A percentile compares a stretch with the other conserved stretches of the same genome.
Evolutionary conservation across 306 rosid genomes (phyloP).

Genomic region (Ormosia emarginata): DNA sequence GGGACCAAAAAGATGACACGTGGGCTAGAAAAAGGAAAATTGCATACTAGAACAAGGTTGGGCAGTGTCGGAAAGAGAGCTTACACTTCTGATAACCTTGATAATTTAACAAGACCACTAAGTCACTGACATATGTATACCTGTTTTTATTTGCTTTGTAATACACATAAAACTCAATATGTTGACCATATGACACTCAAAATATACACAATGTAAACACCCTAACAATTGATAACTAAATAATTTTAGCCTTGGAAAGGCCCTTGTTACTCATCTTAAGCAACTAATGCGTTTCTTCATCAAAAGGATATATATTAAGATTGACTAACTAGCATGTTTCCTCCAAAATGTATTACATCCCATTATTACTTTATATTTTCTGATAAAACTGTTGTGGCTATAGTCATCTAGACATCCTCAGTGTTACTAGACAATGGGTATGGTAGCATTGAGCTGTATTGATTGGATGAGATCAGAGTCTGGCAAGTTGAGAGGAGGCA

Average conservation of each 20-base stretch:
- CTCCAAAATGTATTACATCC: not conserved
- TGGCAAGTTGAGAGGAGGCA: conserved; percentile 77
- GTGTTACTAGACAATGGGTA: conserved; percentile 48
- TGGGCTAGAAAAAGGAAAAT: no score
- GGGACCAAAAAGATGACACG: not conserved
- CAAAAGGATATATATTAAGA: not conserved
- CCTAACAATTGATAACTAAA: not conserved
- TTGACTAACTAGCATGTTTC: not conserved
- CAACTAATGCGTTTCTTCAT: not conserved
- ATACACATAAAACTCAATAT: not conserved
- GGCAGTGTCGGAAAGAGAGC: no score
- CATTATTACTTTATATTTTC: not conserved
- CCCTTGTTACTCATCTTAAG: not conserved
- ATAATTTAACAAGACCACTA: no score
- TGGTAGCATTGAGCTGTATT: conserved; percentile 58
- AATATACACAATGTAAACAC: not conserved
- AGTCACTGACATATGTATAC: not conserved
- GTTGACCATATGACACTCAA: not conserved
- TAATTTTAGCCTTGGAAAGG: not conserved
- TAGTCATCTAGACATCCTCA: not conserved
- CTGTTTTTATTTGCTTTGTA: not conserved
- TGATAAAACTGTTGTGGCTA: not conserved
- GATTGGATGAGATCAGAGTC: conserved; percentile 61
- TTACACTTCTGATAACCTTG: no score
- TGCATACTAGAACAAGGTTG: no score